Evolutionary conservation across 2,329 filamentous ascomycete genomes (phyloP), one percentile per base, ranked within the genome.

Genomic region (Fusarium nurragi): DNA sequence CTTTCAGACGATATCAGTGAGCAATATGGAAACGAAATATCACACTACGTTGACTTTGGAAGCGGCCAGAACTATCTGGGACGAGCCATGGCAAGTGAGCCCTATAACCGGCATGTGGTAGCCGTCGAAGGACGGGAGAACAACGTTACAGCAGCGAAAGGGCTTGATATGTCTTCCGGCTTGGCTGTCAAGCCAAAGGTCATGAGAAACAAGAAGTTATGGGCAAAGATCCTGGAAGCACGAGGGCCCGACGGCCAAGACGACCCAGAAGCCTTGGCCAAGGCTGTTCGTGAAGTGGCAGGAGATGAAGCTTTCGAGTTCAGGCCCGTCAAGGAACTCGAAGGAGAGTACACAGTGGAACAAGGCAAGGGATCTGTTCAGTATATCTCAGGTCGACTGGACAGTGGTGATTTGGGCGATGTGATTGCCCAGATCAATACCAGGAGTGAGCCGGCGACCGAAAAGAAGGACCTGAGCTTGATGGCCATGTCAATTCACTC

Each of bases 51-150:
- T 45, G 95, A 99, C 78, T 97, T 98, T 77, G 95, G 95, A 25
- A 97, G 93, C 50, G 95, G 95, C 0, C 94, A 98, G 76, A 98
- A 97, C 74, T 99, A 99, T 73, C 87, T 99, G 5, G 94, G 95
- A 1, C 86, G 95, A 41, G 91, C 92, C 2, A 82, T 99, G 56
- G 94, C 94, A 14, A 93, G 90, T 62, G 84, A 89, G 51, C 93
- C 94, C 1, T 97, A 97, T 78, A 92, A 94, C 72, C 88, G 89
- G 71, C 88, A 93, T 67, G 90, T 98, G 39, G 88, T 98, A 52
- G 95, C 94, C 2, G 93, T 99, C 30, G 95, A 99, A 77, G 91
- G 93, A 57, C 88, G 89, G 64, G 89, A 92, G 71, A 88, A 90
- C 70, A 97, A 97, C 72, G 96, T 98, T 60, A 86, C 86, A 21